A percentile compares a stretch with the other conserved stretches of the same genome.
Conservation (phyloP, 163 green algal genomes). For the Scenedesmus sp. region DNA sequence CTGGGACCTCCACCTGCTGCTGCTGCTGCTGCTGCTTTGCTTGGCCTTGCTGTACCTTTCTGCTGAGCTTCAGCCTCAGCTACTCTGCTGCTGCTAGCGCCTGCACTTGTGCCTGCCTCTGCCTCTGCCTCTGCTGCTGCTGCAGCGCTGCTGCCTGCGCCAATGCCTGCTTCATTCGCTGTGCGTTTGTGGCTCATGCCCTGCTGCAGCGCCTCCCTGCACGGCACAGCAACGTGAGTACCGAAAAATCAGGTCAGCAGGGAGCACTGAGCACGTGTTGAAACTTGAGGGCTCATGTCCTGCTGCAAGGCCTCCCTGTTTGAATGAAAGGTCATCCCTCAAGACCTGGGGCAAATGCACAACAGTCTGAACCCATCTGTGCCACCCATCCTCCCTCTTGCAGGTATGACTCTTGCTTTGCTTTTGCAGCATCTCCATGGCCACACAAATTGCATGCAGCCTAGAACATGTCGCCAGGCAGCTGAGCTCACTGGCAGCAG, state of each 20-base stretch:
- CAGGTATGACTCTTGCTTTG: no score
- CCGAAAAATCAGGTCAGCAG: not conserved
- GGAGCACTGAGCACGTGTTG: no score
- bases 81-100: slow-evolving; percentile 9
- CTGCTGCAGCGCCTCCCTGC: slow-evolving; percentile 47
- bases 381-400: no score
- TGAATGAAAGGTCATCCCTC: no score
- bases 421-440: no score
- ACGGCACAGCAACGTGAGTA: no score
- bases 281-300: slow-evolving; percentile 33
- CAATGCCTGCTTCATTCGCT: slow-evolving; percentile 22
- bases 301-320: slow-evolving; percentile 39
- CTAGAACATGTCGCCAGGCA: no score
- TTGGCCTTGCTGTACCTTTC: not conserved
- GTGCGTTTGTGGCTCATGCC: slow-evolving; percentile 47
- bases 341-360: no score
- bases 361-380: no score
- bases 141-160: not conserved
- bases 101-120: not conserved
- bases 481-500: no score
- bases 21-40: not conserved
- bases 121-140: not conserved
- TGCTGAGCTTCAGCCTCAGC: not conserved
- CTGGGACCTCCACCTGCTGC: not conserved
- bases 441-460: no score